Evolutionary conservation across 192 early-diverging fungal genomes (phyloP).

Genomic region (Backusella westeae): DNA sequence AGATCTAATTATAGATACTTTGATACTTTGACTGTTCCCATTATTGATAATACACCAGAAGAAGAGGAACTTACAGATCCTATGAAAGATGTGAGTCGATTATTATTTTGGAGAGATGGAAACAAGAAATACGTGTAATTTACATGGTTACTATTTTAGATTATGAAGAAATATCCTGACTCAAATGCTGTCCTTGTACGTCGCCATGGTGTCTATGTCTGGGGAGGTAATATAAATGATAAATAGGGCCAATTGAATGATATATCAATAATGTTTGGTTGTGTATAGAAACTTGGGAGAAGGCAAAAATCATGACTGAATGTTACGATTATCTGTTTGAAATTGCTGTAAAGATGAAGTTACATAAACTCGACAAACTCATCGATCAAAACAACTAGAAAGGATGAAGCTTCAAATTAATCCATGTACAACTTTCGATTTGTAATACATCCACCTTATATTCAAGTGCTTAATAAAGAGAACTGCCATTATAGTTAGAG

Average conservation of each 20-base stretch:
- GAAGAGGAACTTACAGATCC: slow-evolving; percentile 88
- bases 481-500: neutral
- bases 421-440: neutral
- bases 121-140: neutral
- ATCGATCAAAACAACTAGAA: neutral
- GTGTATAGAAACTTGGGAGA: slow-evolving; percentile 80
- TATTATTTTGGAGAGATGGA: neutral
- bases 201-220: slow-evolving; percentile 96
- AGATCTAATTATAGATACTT: slow-evolving; percentile 69
- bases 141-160: slow-evolving; percentile 40
- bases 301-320: slow-evolving; percentile 97
- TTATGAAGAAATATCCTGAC: slow-evolving; percentile 85
- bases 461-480: neutral
- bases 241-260: neutral
- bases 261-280: neutral
- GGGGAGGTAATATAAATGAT: slow-evolving; percentile 63
- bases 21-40: slow-evolving; percentile 86
- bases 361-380: slow-evolving; percentile 65
- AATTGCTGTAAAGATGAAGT: slow-evolving; percentile 91
- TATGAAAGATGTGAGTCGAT: slow-evolving; percentile 64
- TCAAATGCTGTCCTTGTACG: slow-evolving; percentile 93
- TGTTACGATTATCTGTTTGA: slow-evolving; percentile 99
- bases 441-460: neutral
- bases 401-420: neutral
- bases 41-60: slow-evolving; percentile 93